These are phyloP conservation scores for Leishmania lainsoni DNA, from an alignment of 208 protist species.

Conservation along the genomic window DNA sequence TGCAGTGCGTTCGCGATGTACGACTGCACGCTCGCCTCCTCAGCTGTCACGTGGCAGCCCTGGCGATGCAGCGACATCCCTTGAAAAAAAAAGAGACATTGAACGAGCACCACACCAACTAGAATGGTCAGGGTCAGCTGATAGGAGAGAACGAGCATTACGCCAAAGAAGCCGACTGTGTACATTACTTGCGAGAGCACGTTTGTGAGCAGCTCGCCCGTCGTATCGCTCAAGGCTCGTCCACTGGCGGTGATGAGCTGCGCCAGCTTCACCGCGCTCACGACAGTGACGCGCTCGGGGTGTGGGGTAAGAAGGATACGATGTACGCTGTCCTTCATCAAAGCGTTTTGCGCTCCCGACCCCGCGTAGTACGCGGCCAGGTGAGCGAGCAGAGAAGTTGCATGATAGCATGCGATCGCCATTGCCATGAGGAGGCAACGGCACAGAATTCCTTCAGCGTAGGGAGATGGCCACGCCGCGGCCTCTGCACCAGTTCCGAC, in stretches of 20 bases:
- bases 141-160: constrained; percentile 63
- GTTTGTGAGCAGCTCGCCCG: constrained; percentile 64
- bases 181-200: constrained; percentile 43
- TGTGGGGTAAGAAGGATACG: constrained; percentile 40
- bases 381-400: constrained; percentile 53
- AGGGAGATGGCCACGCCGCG: constrained; percentile 6
- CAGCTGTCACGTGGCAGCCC: constrained; percentile 34
- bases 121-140: constrained; percentile 56
- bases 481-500: not conserved
- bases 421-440: constrained; percentile 48
- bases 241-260: constrained; percentile 53
- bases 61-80: constrained; percentile 32
- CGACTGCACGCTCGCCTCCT: constrained; percentile 54
- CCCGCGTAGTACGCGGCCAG: constrained; percentile 52
- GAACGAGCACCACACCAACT: constrained; percentile 42
- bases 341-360: constrained; percentile 34
- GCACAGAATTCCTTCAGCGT: constrained; percentile 38
- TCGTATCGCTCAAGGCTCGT: constrained; percentile 35
- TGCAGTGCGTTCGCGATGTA: constrained; percentile 63
- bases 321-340: constrained; percentile 41
- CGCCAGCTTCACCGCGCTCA: constrained; percentile 55
- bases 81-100: constrained; percentile 54
- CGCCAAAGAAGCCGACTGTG: constrained; percentile 28
- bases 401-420: constrained; percentile 46
- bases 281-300: constrained; percentile 53